Conservation (phyloP, 2,329 filamentous ascomycete species). For the Penicillium janthinellum region DNA sequence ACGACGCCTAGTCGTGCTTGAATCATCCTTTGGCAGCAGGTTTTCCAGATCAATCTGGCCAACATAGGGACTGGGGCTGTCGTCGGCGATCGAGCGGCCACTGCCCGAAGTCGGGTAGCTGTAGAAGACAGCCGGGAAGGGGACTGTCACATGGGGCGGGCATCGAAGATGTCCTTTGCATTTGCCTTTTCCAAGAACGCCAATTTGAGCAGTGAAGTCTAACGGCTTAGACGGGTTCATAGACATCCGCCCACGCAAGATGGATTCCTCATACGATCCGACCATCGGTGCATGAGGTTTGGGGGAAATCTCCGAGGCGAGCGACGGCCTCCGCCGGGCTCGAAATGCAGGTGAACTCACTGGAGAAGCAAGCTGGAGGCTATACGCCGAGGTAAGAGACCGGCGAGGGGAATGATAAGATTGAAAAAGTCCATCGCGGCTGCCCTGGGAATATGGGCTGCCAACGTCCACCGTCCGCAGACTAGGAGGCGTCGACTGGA, state of each 20-base stretch:
- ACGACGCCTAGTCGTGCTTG: constrained; percentile 41
- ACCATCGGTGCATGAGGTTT: constrained; percentile 93
- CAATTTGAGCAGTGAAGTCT: constrained; percentile 92
- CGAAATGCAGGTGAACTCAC: constrained; percentile 40
- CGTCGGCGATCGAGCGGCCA: constrained; percentile 67
- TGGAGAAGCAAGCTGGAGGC: constrained; percentile 51
- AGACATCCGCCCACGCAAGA: constrained; percentile 92
- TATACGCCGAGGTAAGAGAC: constrained; percentile 66
- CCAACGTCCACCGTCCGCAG: constrained; percentile 45
- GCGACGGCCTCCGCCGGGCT: constrained; percentile 66
- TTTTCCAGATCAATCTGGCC: constrained; percentile 91
- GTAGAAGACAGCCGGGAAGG: constrained; percentile 95
- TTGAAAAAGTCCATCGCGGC: constrained; percentile 67
- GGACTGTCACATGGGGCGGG: constrained; percentile 84
- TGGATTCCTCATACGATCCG: constrained; percentile 96
- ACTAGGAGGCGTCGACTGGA: constrained; percentile 46
- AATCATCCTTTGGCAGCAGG: constrained; percentile 59
- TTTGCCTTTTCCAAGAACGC: constrained; percentile 83
- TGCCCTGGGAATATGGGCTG: constrained; percentile 48
- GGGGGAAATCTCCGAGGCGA: constrained; percentile 72
- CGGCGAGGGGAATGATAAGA: constrained; percentile 72
- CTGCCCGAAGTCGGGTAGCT: constrained; percentile 74
- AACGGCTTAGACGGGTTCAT: constrained; percentile 90
- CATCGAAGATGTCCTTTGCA: constrained; percentile 85
- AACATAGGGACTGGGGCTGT: constrained; percentile 94